A percentile compares a stretch with the other conserved stretches of the same genome.
phyloP scores from a whole-genome alignment of 2,329 filamentous ascomycete species.

The Colletotrichum sp. region DNA sequence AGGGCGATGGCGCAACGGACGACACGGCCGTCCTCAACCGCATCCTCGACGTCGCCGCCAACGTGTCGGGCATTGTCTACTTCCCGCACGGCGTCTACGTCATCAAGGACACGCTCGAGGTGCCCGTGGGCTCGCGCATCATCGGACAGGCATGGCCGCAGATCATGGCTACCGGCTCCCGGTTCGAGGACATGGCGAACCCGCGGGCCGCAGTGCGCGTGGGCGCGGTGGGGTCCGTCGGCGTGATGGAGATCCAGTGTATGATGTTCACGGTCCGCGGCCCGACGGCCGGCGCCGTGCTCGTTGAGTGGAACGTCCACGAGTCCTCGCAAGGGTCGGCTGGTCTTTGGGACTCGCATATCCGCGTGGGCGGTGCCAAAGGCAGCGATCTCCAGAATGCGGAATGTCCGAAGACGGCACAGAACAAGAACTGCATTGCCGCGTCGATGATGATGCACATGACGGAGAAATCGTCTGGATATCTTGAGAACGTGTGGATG shows the following conservation, averaged over 20 bases:
- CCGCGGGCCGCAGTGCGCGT: too few relatives aligned
- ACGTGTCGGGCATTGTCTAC: too few relatives aligned
- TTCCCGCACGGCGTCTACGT: too few relatives aligned
- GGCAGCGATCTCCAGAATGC: constrained; percentile 21
- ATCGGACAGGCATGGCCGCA: too few relatives aligned
- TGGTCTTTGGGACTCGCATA: constrained; percentile 53
- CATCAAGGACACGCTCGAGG: too few relatives aligned
- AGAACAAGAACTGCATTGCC: constrained; percentile 33
- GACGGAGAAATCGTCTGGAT: constrained; percentile 30
- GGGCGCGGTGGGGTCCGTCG: too few relatives aligned
- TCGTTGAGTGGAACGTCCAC: constrained; percentile 70
- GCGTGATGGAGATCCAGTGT: not conserved
- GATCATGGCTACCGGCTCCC: too few relatives aligned
- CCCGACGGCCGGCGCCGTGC: constrained; percentile 61
- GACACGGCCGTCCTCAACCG: too few relatives aligned
- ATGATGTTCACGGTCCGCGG: constrained; percentile 66
- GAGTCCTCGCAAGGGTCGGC: constrained; percentile 39
- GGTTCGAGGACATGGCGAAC: too few relatives aligned
- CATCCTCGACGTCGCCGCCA: too few relatives aligned
- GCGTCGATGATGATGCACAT: constrained; percentile 46
- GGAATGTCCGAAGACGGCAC: constrained; percentile 25
- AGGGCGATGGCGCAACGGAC: too few relatives aligned
- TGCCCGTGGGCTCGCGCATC: too few relatives aligned
- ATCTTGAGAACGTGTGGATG: constrained; percentile 58
- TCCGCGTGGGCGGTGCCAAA: constrained; percentile 48